A percentile compares a stretch with the other conserved stretches of the same genome.
Conservation (phyloP, 768 basidiomycete genomes). For the Heimioporus sp. region DNA sequence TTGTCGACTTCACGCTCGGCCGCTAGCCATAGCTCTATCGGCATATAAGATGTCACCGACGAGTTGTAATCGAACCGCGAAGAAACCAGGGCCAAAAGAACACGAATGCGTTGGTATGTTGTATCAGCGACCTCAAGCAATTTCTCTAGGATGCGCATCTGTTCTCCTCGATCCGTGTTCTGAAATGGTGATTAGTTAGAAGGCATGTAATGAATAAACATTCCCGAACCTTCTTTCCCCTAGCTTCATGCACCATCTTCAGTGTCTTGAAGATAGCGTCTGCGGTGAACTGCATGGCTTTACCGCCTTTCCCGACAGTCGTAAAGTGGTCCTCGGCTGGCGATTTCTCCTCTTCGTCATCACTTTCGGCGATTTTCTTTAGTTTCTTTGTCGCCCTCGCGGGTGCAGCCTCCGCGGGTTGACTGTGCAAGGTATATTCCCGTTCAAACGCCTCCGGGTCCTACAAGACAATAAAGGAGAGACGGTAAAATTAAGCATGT, state of each 20-base stretch:
- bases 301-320: slow-evolving; percentile 90
- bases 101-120: slow-evolving; percentile 90
- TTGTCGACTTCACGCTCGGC: slow-evolving; percentile 89
- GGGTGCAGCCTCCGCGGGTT: slow-evolving; percentile 42
- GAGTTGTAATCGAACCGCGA: slow-evolving; percentile 98
- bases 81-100: slow-evolving; percentile 89
- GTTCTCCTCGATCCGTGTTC: slow-evolving; percentile 96
- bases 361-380: slow-evolving; percentile 33
- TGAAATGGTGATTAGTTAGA: slow-evolving; percentile 33
- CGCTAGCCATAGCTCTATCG: slow-evolving; percentile 84
- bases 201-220: not conserved
- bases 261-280: slow-evolving; percentile 92
- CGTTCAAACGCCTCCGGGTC: slow-evolving; percentile 87
- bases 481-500: not conserved
- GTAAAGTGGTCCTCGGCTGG: slow-evolving; percentile 67
- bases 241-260: slow-evolving; percentile 86
- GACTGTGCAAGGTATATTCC: slow-evolving; percentile 58
- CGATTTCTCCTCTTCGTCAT: slow-evolving; percentile 42
- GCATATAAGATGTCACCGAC: slow-evolving; percentile 83
- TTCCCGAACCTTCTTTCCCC: slow-evolving; percentile 87
- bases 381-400: slow-evolving; percentile 37
- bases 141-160: slow-evolving; percentile 87
- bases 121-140: slow-evolving; percentile 84
- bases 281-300: slow-evolving; percentile 73
- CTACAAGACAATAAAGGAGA: slow-evolving; percentile 37